Conservation (phyloP, 2,329 filamentous ascomycete genomes). For the Aureobasidium sp. region DNA sequence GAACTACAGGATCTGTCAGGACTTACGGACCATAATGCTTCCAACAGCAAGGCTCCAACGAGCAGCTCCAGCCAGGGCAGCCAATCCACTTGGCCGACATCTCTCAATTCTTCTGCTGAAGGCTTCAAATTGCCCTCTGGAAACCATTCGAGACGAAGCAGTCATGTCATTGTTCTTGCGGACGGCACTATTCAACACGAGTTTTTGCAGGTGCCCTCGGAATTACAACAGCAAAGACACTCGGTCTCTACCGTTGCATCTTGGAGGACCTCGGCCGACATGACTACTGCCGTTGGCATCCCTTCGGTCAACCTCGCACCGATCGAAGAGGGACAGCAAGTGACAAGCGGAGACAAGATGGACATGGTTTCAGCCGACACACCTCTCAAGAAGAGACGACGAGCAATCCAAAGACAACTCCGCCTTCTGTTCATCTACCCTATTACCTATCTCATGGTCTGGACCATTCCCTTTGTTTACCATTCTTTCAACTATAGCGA, state of each 20-base stretch:
- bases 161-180: not conserved
- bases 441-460: conserved; percentile 62
- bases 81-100: conserved; percentile 4
- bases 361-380: conserved; percentile 13
- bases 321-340: conserved; percentile 7
- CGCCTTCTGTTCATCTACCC: conserved; percentile 72
- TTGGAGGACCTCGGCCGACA: conserved; percentile 5
- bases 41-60: not conserved
- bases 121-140: not conserved
- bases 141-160: conserved; percentile 9
- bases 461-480: conserved; percentile 62
- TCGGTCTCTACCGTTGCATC: conserved; percentile 3
- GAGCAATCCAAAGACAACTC: conserved; percentile 58
- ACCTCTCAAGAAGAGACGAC: conserved; percentile 21
- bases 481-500: conserved; percentile 57
- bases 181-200: not conserved
- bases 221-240: not conserved
- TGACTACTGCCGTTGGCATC: not conserved
- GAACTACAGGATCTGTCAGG: conserved; percentile 7
- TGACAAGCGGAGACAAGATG: not conserved
- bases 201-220: not conserved
- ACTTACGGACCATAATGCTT: not conserved
- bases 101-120: not conserved
- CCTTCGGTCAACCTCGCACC: conserved; percentile 2
- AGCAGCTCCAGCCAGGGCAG: not conserved